Percentiles rank a stretch among this genome's conserved stretches.
phyloP scores from a whole-genome alignment of 441 rosid genomes.

The Lepidium campestre region DNA sequence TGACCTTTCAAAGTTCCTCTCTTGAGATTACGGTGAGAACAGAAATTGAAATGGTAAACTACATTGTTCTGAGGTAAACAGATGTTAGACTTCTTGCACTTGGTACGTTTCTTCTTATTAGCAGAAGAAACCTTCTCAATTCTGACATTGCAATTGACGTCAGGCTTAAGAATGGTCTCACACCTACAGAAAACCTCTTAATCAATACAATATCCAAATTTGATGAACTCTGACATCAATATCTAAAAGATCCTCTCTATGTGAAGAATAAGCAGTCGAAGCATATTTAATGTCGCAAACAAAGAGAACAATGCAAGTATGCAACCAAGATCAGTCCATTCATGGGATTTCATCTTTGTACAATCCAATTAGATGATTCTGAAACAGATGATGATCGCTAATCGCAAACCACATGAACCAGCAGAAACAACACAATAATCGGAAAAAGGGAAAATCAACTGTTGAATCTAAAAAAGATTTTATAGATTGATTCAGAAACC shows the following conservation, averaged over 20 bases:
- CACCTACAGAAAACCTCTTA: slow-evolving; percentile 36
- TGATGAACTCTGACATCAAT: background rate
- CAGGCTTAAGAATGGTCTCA: slow-evolving; percentile 72
- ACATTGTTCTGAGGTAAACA: slow-evolving; percentile 45
- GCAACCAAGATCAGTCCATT: no score
- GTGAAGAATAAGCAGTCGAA: background rate
- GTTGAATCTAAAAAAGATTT: no score
- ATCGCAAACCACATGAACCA: no score
- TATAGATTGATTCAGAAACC: no score
- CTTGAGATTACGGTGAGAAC: slow-evolving; percentile 53
- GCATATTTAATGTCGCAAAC: no score
- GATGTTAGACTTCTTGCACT: slow-evolving; percentile 21
- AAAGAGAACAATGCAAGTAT: background rate
- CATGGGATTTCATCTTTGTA: no score
- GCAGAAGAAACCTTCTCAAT: slow-evolving; percentile 39
- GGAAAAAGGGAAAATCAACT: no score
- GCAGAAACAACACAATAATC: no score
- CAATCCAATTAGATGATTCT: no score
- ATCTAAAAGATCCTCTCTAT: background rate
- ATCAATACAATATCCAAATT: background rate
- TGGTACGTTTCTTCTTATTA: slow-evolving; percentile 22
- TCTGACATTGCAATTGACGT: slow-evolving; percentile 68
- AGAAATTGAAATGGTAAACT: slow-evolving; percentile 56
- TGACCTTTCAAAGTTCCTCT: slow-evolving; percentile 62
- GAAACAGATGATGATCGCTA: no score